Base-by-base conservation (phyloP, 1,284 basidiomycete genomes). In the Megacollybia platyphylla region DNA sequence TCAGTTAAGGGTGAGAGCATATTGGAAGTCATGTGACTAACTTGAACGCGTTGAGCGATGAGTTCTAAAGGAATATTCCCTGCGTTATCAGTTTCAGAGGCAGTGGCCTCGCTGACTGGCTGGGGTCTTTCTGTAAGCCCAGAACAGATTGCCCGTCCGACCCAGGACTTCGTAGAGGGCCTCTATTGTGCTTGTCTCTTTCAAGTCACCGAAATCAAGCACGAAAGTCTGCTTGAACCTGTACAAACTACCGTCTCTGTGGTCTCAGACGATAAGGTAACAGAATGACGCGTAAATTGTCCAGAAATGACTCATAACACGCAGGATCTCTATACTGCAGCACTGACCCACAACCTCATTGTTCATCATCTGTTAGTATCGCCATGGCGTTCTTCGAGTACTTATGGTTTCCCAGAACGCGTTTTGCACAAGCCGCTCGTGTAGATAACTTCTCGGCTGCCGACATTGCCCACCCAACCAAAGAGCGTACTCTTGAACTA, bases 361-460 rank as follows among this genome's bases (percentile, higher is more conserved):
- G 67, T 79, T 29, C 68, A 73, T 51, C 83, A 87, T 53, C 64
- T 86, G 76, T 82, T 51, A 45, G 70, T 54, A 13, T n/a, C 10
- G 24, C 40, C 10, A 20, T 17, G 13, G 43, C 15, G 17, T 24
- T 40, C 2, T 10, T 36, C 7, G 24, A 39, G 44, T 43, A 39
- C 42, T 35, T 6, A n/a, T 43, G 24, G 34, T 29, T 39, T 17
- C 42, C 0, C 49, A 85, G 80, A 11, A 69, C 72, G 32, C 71
- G 79, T 35, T 75, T 91, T 30, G 81, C 84, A 1, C 64, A 61
- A 36, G 76, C 81, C 1, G 85, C 88, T n/a, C 71, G 79, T 45
- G 72, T 91, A 39, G 70, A 76, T 47, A 78, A 83, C 57, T 92
- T 93, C 58, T 79, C 70, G 48, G 65, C 85, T 40, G 73, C 70